Base-by-base conservation (phyloP, 345 rosid species). In the Trapa incisa region DNA sequence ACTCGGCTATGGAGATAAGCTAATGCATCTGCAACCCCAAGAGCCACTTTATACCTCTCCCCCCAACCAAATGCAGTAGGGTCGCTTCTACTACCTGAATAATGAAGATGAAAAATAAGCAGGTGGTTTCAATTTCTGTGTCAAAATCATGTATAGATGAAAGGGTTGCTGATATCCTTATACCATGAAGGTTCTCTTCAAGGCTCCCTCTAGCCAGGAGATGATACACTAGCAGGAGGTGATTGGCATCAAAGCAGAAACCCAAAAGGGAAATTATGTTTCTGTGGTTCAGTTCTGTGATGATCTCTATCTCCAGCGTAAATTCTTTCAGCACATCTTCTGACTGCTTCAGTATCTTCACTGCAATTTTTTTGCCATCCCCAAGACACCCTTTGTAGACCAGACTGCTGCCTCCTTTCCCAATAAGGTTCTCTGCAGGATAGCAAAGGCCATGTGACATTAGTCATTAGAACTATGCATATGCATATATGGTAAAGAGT, bases 151-250 rank as follows among this genome's bases (percentile, higher is more conserved):
- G 50, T 10, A 36, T 12, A 57, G 36, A 38, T 5, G 32, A 67
- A 17, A 66, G 41, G 60, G 48, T 22, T 37, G 16, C 22, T 29
- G 62, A 50, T n/a, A 62, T 37, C 52, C 17, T 38, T 37, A n/a
- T 80, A 95, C 99, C 96, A 68, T 95, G 88, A 70, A 95, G 97
- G 70, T 91, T 91, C 76, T 95, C 96, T 80, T 91, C 96, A 5
- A 95, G 87, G 77, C 91, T 89, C 83, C 99, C 97, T 82, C 96
- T 86, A 13, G 93, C 78, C 70, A 95, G 78, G 73, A 85, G 86
- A 70, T 91, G 88, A 62, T 95, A 89, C 45, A 89, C 94, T 82
- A 91, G 80, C 68, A 91, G 83, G 53, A 91, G 80, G 72, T 84
- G 86, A 54, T 67, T 70, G 72, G 78, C 82, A 69, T 89, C 99